Evolutionary conservation across 495 filamentous ascomycete genomes (phyloP), one percentile per base, ranked within the genome.

Genomic region (Annulohypoxylon maeteangense): DNA sequence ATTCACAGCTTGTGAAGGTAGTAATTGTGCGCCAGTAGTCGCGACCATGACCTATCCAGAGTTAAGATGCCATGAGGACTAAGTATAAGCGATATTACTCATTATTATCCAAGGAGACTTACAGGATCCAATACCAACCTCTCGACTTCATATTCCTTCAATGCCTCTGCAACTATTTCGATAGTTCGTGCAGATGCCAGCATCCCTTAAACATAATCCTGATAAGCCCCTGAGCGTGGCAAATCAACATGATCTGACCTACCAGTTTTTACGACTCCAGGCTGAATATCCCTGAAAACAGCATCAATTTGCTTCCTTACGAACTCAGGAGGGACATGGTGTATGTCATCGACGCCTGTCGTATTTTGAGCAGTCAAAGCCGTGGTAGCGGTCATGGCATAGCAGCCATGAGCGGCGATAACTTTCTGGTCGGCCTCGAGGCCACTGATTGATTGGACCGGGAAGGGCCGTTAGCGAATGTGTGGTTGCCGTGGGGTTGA

Each of bases 341-440:
- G 93, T 63, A 98, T 95, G 65, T 85, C 92, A 55, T 87, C 82
- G 18, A 99, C 93, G 0, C 93, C 93, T 27, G 86, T 82, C 2
- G 95, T 99, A 80, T 97, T 97, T 78, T 99, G 95, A 20, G 93
- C 94, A 14, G 95, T 99, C 71, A 99, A 81, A 18, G 94, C 95
- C 2, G 95, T 97, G 34, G 94, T 97, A n/a, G 93, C 91, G 44
- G 95, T 97, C 87, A 97, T 95, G 62, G 93, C 94, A 83, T 98
- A 98, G 82, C 91, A 93, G 48, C 89, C 90, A 87, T 98, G 93
- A 16, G 92, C 92, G 25, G 94, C 91, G 36, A 98, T 90, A 56
- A 97, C 94, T 76, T 95, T 95, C 79, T 98, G 94, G 80, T 99
- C 95, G 31, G 95, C 95, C 77, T 99, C 95, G 42, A 99, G 88